Conservation (phyloP, 1,139 yeast genomes). For the Suhomyces wounanorum region DNA sequence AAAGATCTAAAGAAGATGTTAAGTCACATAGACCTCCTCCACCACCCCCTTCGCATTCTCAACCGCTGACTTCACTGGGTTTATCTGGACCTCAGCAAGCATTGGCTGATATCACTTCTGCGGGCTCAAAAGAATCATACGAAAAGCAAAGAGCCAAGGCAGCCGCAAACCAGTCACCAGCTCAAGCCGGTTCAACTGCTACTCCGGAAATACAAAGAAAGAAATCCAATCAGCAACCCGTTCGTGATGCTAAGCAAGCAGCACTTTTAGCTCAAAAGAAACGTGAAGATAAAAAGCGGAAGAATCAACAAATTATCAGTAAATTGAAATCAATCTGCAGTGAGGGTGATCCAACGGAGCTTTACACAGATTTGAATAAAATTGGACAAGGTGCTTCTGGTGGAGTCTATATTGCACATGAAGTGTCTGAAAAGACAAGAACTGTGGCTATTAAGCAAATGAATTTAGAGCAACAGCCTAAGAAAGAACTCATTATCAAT, state of each 20-base stretch:
- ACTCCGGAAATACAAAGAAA: conserved; percentile 14
- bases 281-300: conserved; percentile 71
- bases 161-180: conserved; percentile 13
- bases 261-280: conserved; percentile 63
- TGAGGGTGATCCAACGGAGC: conserved; percentile 80
- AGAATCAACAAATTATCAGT: conserved; percentile 68
- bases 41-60: conserved; percentile 20
- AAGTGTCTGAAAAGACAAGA: conserved; percentile 50
- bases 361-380: conserved; percentile 70
- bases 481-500: conserved; percentile 87
- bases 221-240: conserved; percentile 36
- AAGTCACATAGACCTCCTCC: conserved; percentile 40
- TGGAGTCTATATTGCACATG: conserved; percentile 92
- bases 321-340: conserved; percentile 78
- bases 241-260: conserved; percentile 57
- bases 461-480: conserved; percentile 91
- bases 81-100: conserved; percentile 20
- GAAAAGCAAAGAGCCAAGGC: conserved; percentile 16
- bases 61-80: conserved; percentile 11
- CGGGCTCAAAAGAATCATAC: conserved; percentile 16
- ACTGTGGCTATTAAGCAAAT: conserved; percentile 95
- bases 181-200: conserved; percentile 5
- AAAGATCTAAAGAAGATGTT: conserved; percentile 28
- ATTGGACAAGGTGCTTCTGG: conserved; percentile 99
- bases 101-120: conserved; percentile 16